Base-by-base conservation (phyloP, 805 yeast genomes). In the Nakazawaea ishiwadae region DNA sequence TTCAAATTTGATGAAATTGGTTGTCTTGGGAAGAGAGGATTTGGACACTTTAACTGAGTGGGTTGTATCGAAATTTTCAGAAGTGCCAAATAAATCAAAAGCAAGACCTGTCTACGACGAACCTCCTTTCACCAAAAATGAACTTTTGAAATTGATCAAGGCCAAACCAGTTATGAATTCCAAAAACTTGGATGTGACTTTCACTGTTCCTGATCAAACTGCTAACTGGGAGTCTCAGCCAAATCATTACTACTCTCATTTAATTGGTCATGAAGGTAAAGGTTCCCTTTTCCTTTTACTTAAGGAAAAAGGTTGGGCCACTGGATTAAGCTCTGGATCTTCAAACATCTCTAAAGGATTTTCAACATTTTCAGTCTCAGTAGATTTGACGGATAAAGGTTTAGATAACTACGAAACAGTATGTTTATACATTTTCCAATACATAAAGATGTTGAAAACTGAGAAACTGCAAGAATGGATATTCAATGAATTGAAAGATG, bases 181-280 rank as follows among this genome's bases (percentile, higher is more conserved):
- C 38, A 81, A 83, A 58, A 70, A 73, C 45, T 57, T 93, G 33
- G 83, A 79, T 48, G 45, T 93, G 11, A 59, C 75, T 2, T 93
- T 93, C 60, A 68, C 74, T 39, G 75, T 85, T 10, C 96, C 96
- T 2, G 89, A 85, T 54, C 81, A 81, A 49, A 74, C 75, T 39
- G 74, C 73, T 19, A 59, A 65, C 38, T 85, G 90, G 85, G 73
- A 74, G 40, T 71, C 73, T 18, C 78, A 78, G 50, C 95, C 97
- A 0, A 71, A 76, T 5, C 76, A 72, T 42, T 84, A 88, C 60
- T 73, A 67, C 49, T 77, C 90, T 16, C 97, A 93, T 59, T 67
- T 93, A 40, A 65, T 91, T 36, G 98, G 98, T 31, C 98, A 91
- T 60, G 99, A 91, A 64, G 85, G 93, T 36, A 71, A 81, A 37